A percentile compares a stretch with the other conserved stretches of the same genome.
These are phyloP conservation scores for Stropharia rugosoannulata DNA, from an alignment of 768 basidiomycete genomes.

Conservation along the genomic window DNA sequence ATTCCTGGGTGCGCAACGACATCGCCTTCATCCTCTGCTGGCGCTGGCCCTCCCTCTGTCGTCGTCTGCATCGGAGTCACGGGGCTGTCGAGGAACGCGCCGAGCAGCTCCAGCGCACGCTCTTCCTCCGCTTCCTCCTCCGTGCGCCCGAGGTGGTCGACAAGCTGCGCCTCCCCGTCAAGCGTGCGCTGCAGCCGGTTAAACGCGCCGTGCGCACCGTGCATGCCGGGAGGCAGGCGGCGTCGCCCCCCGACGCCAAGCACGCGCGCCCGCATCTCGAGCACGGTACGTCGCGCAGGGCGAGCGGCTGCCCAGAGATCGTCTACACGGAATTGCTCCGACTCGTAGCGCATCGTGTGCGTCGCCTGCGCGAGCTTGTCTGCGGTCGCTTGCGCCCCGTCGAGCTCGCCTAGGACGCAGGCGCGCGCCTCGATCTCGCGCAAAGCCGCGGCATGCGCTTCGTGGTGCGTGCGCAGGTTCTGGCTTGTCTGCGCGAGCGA, in stretches of 20 bases:
- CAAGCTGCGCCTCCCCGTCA: conserved; percentile 58
- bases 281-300: conserved; percentile 59
- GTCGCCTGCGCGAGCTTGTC: conserved; percentile 60
- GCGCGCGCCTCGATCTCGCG: conserved; percentile 44
- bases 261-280: conserved; percentile 64
- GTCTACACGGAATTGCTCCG: conserved; percentile 62
- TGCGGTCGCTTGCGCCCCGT: conserved; percentile 45
- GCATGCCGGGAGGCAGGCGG: conserved; percentile 45
- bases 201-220: conserved; percentile 58
- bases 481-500: conserved; percentile 56
- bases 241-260: conserved; percentile 58
- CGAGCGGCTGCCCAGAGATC: conserved; percentile 68
- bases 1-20: conserved; percentile 57
- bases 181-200: conserved; percentile 66
- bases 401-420: conserved; percentile 50
- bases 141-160: conserved; percentile 69
- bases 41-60: conserved; percentile 10
- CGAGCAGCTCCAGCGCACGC: conserved; percentile 28
- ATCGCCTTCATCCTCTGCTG: conserved; percentile 48
- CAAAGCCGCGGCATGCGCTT: conserved; percentile 48
- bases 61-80: conserved; percentile 1
- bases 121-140: conserved; percentile 81
- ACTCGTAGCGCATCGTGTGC: conserved; percentile 69
- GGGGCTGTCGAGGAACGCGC: neutral
- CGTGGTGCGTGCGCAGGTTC: conserved; percentile 57